Evolutionary conservation across 345 rosid species (phyloP), one percentile per base, ranked within the genome.

Genomic region (Combretum micranthum): DNA sequence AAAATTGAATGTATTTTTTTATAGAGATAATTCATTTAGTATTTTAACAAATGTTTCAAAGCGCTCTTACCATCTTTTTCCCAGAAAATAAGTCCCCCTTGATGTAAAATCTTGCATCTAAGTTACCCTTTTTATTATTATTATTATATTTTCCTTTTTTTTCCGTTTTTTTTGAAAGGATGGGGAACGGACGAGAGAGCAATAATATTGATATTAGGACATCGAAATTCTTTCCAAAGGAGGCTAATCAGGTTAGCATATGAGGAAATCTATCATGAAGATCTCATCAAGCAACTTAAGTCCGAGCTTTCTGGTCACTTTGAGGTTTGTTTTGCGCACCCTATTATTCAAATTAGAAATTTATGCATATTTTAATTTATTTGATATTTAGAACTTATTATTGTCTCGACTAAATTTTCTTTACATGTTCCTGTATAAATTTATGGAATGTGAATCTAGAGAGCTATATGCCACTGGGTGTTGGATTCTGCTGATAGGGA

Each of bases 131-230:
- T 4, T n/a, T n/a, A n/a, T n/a, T n/a, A n/a, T n/a, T n/a, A n/a
- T n/a, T 39, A 8, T 17, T 22, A 13, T 2, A 1, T 37, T n/a
- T 18, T n/a, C n/a, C 37, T 20, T 21, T 50, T 6, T 50, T n/a
- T 23, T 43, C 4, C 12, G 8, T 9, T n/a, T 52, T 7, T 53
- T n/a, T n/a, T n/a, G n/a, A 52, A 57, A 83, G 90, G 95, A 15
- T 84, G 83, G 83, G 90, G 95, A 66, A 87, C 95, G 12, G 80
- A 87, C 19, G 90, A 87, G 72, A 75, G 67, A 59, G 71, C 79
- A 45, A 75, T 87, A 56, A 72, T 84, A 59, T 78, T 86, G 11
- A 74, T 84, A 56, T 53, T 84, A 3, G 95, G 82, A 46, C 85
- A 77, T 63, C 75, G 95, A 39, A 82, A 80, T 71, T 56, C 77